phyloP scores from a whole-genome alignment of 108 stramenopile genomes.

The Nitzschia palea region DNA sequence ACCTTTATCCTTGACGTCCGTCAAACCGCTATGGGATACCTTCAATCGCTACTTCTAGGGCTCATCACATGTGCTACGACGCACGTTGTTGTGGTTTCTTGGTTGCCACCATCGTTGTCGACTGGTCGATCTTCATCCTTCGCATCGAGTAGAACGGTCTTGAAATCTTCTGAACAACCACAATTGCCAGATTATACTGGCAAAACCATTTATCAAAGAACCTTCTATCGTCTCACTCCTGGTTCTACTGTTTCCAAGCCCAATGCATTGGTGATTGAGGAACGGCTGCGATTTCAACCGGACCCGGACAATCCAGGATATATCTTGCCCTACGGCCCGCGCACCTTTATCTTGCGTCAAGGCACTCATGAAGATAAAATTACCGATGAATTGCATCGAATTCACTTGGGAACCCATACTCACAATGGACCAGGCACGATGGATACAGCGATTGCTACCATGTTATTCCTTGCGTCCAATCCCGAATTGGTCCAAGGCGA shows the following conservation, averaged over 20 bases:
- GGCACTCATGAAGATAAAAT: conserved; percentile 41
- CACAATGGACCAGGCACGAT: conserved; percentile 32
- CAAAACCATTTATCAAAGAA: conserved; percentile 41
- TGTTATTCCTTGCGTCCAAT: conserved; percentile 40
- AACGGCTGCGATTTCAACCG: conserved; percentile 26
- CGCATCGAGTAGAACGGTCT: not conserved
- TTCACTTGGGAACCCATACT: conserved; percentile 8
- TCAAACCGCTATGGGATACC: not conserved
- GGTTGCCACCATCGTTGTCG: not conserved
- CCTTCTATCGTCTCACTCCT: conserved; percentile 61
- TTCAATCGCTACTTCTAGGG: not conserved
- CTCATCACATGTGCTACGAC: not conserved
- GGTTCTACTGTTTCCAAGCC: conserved; percentile 24
- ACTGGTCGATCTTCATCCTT: not conserved
- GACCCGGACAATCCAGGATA: conserved; percentile 18
- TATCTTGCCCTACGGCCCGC: conserved; percentile 18
- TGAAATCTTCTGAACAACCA: conserved; percentile 2
- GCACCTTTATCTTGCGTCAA: conserved; percentile 41
- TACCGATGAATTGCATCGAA: conserved; percentile 29
- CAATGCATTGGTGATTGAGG: conserved; percentile 29
- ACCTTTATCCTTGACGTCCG: too few relatives aligned
- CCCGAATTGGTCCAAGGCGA: conserved; percentile 40
- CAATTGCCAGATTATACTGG: conserved; percentile 17
- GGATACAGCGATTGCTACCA: conserved; percentile 30
- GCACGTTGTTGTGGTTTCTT: not conserved